phyloP scores from a whole-genome alignment of 1,284 basidiomycete species.

The Cryptococcus amylolentus region DNA sequence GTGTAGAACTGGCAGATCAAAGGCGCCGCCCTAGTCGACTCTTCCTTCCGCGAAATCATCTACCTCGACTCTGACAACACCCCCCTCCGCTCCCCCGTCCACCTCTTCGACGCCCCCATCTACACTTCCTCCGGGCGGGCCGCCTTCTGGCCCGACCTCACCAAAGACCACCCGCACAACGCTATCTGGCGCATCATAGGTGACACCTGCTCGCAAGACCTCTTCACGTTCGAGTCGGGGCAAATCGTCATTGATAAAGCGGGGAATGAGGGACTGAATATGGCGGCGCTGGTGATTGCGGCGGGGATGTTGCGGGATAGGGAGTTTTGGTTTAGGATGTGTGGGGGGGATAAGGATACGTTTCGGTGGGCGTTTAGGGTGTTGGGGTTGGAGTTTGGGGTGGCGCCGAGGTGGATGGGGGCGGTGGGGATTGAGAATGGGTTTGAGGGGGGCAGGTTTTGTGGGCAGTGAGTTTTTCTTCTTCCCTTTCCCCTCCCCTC shows the following conservation, averaged over 20 bases:
- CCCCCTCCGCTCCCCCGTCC: constrained; percentile 47
- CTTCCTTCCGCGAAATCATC: constrained; percentile 51
- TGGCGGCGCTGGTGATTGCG: constrained; percentile 52
- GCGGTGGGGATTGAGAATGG: constrained; percentile 34
- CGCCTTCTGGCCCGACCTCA: constrained; percentile 55
- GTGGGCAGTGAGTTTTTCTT: constrained; percentile 49
- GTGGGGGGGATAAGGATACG: constrained; percentile 52
- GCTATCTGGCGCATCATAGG: constrained; percentile 53
- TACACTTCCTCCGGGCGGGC: constrained; percentile 46
- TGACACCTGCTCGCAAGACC: constrained; percentile 45
- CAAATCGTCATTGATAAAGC: constrained; percentile 53
- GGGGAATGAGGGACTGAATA: constrained; percentile 52
- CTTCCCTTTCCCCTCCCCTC: neutral
- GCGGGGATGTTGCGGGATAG: constrained; percentile 37
- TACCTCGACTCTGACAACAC: neutral
- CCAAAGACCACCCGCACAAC: constrained; percentile 53
- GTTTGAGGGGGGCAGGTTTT: constrained; percentile 38
- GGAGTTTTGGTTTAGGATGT: constrained; percentile 52
- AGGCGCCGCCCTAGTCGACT: constrained; percentile 50
- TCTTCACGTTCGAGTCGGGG: constrained; percentile 48
- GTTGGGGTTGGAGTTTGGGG: constrained; percentile 45
- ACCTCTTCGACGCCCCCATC: constrained; percentile 47
- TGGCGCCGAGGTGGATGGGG: constrained; percentile 50
- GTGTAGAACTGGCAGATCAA: constrained; percentile 52
- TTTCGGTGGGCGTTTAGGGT: constrained; percentile 52